Percentiles rank a stretch among this genome's conserved stretches.
Conservation (phyloP, 768 basidiomycete genomes). For the Auricularia cornea region DNA sequence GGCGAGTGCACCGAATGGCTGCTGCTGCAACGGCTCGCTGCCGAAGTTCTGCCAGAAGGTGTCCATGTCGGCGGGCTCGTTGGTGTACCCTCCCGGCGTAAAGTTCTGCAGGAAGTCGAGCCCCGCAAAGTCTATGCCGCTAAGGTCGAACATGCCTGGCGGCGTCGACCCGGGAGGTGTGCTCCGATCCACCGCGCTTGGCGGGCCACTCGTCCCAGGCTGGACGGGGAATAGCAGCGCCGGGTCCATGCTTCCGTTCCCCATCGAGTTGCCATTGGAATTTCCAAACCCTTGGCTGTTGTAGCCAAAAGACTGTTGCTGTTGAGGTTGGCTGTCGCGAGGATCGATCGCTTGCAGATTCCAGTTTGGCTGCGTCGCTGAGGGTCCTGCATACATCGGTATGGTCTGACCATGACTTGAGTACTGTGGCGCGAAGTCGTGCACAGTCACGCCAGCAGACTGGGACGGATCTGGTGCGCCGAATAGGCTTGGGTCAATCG, state of each 20-base stretch:
- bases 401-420: not conserved
- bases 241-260: not conserved
- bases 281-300: not conserved
- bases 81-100: conserved; percentile 34
- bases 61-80: conserved; percentile 17
- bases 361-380: not conserved
- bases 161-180: not conserved
- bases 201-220: not conserved
- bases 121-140: conserved; percentile 45
- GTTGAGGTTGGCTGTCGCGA: not conserved
- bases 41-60: conserved; percentile 51
- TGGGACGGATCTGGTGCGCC: not conserved
- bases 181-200: not conserved
- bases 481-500: not conserved
- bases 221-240: not conserved
- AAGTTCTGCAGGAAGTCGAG: conserved; percentile 80
- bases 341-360: not conserved
- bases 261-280: not conserved
- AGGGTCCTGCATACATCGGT: not conserved
- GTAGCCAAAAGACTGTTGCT: not conserved
- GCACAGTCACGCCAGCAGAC: not conserved
- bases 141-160: not conserved
- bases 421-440: not conserved
- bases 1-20: conserved; percentile 7
- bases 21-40: conserved; percentile 4